phyloP scores from a whole-genome alignment of 192 early-diverging fungal species.

The Borealophlyctis nickersoniae region DNA sequence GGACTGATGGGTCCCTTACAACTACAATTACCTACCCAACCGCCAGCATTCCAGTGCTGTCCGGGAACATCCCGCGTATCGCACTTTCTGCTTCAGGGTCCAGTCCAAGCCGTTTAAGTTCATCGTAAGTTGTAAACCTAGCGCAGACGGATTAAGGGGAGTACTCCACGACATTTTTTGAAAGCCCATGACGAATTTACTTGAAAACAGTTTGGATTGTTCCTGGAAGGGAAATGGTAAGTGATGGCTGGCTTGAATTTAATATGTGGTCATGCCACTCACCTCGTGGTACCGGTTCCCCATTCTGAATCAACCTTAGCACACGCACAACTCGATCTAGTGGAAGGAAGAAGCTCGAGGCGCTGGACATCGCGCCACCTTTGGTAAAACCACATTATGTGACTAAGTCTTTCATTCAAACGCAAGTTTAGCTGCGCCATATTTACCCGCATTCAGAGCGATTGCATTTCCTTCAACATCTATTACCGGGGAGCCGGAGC shows the following conservation, averaged over 20 bases:
- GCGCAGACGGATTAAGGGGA: not conserved
- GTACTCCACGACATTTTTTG: too few species aligned
- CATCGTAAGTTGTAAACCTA: slow-evolving; percentile 38
- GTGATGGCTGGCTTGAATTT: too few species aligned
- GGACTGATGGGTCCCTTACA: too few species aligned
- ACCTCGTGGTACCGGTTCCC: slow-evolving; percentile 20
- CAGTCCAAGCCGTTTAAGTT: slow-evolving; percentile 66
- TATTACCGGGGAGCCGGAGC: slow-evolving; percentile 75
- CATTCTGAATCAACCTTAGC: slow-evolving; percentile 27
- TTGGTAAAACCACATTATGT: too few species aligned
- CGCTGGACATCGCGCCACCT: slow-evolving; percentile 60
- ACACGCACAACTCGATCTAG: slow-evolving; percentile 53
- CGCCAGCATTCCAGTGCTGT: slow-evolving; percentile 71
- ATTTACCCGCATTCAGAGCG: slow-evolving; percentile 67
- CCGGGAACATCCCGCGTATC: slow-evolving; percentile 54
- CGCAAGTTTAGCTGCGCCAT: too few species aligned
- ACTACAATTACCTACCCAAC: slow-evolving; percentile 59
- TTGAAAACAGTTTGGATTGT: slow-evolving; percentile 46
- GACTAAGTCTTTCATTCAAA: too few species aligned
- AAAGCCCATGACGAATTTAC: too few species aligned
- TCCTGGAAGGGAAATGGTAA: too few species aligned
- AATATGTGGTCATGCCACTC: too few species aligned
- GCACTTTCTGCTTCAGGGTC: slow-evolving; percentile 53
- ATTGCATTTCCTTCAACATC: slow-evolving; percentile 79
- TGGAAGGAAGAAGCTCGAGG: slow-evolving; percentile 81